Evolutionary conservation across 2,329 filamentous ascomycete species (phyloP).

Genomic region (Arthrobotrys musiformis): DNA sequence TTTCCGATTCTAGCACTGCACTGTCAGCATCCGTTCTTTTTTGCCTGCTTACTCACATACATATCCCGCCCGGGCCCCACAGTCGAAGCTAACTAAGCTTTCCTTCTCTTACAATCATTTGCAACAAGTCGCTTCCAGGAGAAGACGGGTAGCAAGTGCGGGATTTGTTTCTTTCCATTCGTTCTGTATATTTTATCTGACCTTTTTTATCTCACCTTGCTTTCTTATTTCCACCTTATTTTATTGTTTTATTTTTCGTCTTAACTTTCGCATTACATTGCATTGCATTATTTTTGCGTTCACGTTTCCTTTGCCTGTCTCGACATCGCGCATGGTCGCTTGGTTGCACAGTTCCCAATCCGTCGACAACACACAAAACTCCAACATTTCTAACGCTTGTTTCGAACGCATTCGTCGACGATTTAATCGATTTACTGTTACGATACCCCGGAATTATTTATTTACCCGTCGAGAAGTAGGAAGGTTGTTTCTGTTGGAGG

Average conservation of each 20-base stretch:
- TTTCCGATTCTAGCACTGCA: conserved; percentile 16
- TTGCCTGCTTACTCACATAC: conserved; percentile 28
- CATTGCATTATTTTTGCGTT: conserved; percentile 2
- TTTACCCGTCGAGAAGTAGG: neutral
- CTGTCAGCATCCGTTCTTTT: conserved; percentile 20
- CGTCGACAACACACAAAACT: conserved; percentile 18
- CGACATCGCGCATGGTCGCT: conserved; percentile 1
- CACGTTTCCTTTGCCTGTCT: neutral
- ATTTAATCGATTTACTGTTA: neutral
- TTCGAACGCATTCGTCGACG: neutral
- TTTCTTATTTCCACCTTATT: conserved; percentile 2
- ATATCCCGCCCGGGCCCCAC: conserved; percentile 20
- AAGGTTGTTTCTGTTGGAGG: neutral
- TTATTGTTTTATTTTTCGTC: conserved; percentile 18
- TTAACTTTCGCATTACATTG: conserved; percentile 1
- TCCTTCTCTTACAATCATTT: conserved; percentile 37
- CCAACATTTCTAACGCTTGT: conserved; percentile 2
- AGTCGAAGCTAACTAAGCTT: conserved; percentile 14
- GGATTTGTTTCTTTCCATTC: conserved; percentile 32
- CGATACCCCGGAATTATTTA: neutral
- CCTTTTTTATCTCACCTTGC: conserved; percentile 51
- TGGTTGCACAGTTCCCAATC: conserved; percentile 8
- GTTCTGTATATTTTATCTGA: conserved; percentile 51
- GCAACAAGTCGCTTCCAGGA: conserved; percentile 47
- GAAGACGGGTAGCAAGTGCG: conserved; percentile 40